phyloP scores from a whole-genome alignment of 495 filamentous ascomycete species.

The Podospora tetraspora region DNA sequence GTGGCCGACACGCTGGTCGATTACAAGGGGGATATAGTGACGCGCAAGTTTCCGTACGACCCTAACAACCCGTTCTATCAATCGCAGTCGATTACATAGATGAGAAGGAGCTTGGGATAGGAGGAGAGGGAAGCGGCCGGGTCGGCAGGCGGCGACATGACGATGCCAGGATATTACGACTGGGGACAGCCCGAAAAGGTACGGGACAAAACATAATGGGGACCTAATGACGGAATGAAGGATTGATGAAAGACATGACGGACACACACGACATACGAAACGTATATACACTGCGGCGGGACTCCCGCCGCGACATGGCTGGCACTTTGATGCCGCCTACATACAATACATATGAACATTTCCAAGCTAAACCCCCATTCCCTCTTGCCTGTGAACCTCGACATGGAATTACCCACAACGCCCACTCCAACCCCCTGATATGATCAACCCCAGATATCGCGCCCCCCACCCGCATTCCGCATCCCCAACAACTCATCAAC shows the following conservation, averaged over 20 bases:
- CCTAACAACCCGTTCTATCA: slow-evolving; percentile 33
- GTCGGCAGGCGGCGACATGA: neutral
- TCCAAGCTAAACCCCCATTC: no score
- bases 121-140: neutral
- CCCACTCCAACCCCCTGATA: no score
- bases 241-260: neutral
- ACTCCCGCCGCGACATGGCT: neutral
- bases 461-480: no score
- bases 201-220: neutral
- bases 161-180: neutral
- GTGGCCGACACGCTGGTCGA: slow-evolving; percentile 26
- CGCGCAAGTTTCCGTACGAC: slow-evolving; percentile 44
- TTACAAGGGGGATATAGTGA: slow-evolving; percentile 43
- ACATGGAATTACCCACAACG: no score
- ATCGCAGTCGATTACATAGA: slow-evolving; percentile 19
- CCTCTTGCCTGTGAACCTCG: no score
- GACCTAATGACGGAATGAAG: neutral
- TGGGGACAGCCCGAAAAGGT: neutral
- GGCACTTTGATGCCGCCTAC: neutral
- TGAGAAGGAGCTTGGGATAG: no score
- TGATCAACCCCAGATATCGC: no score
- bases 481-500: no score
- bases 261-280: neutral
- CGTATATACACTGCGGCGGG: neutral
- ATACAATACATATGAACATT: neutral